Base-by-base conservation (phyloP, 2,329 filamentous ascomycete species). In the Verticillium klebahnii region DNA sequence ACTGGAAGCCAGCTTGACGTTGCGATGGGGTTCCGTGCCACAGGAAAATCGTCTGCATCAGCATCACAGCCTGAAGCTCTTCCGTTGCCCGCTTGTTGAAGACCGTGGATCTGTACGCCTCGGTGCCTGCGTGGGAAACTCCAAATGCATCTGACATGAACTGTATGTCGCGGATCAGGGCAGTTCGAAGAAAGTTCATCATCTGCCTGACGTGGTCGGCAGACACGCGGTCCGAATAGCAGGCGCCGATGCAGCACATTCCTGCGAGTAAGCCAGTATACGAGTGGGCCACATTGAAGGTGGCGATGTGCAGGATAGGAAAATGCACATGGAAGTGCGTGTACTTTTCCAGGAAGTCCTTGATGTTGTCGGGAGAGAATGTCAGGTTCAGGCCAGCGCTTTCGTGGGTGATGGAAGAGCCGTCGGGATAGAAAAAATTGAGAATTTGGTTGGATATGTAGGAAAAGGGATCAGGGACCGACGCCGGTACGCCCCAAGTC, bases 271-370 rank as follows among this genome's bases (percentile, higher is more conserved):
- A 80, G 66, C 88, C 87, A 63, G 87, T 85, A 71, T 89, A 87
- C 56, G 86, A 84, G 64, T 87, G 82, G 64, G 83, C 79, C 60
- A 90, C 83, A 69, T 86, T 83, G 74, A 92, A 91, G 9, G 89
- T 90, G 39, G 89, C 84, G 72, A 89, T 82, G 70, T 93, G 89
- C 59, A 92, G 81, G 67, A 90, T 82, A 23, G 89, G 86, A 77
- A 90, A 91, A 73, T 93, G 89, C 64, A 85, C 82, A 72, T 91
- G 87, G 73, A 88, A 92, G 73, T 90, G 87, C 63, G 83, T 86
- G 78, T 90, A 92, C 69, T 87, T 82, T 68, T 88, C 83, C 72
- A 91, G 81, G 71, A 91, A 91, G 70, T 88, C 83, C 77, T 86
- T 87, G 71, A 91, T 81, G 72, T 89, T 89, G 67, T 89, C 84